Percentiles rank a stretch among this genome's conserved stretches.
These are phyloP conservation scores for Arxiozyma telluris DNA, from an alignment of 1,139 yeast genomes.

Conservation along the genomic window DNA sequence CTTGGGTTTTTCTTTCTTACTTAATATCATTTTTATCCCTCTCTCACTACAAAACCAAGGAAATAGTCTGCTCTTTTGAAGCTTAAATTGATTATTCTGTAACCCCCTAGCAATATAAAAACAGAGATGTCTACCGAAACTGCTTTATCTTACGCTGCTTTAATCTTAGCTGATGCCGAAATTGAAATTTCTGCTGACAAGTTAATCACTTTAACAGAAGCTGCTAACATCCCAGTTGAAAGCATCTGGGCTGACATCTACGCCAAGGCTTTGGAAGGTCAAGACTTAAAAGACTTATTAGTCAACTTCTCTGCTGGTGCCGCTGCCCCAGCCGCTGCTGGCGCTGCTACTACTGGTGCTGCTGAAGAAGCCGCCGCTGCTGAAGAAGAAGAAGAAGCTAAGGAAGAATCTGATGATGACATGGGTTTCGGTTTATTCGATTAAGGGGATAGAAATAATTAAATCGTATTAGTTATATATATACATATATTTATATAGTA, in stretches of 20 bases:
- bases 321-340: slow-evolving; percentile 43
- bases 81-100: slow-evolving; percentile 52
- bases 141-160: slow-evolving; percentile 81
- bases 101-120: slow-evolving; percentile 12
- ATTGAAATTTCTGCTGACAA: slow-evolving; percentile 71
- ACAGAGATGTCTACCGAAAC: slow-evolving; percentile 64
- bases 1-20: neutral
- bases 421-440: slow-evolving; percentile 85
- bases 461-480: neutral
- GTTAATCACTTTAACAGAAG: slow-evolving; percentile 57
- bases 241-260: slow-evolving; percentile 72
- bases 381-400: slow-evolving; percentile 52
- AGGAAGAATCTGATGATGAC: slow-evolving; percentile 61
- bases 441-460: slow-evolving; percentile 31
- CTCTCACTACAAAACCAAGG: slow-evolving; percentile 23
- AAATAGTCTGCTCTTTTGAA: slow-evolving; percentile 55
- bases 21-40: neutral
- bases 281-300: slow-evolving; percentile 67
- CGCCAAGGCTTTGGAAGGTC: slow-evolving; percentile 73
- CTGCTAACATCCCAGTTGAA: slow-evolving; percentile 65
- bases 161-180: slow-evolving; percentile 79
- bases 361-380: slow-evolving; percentile 51
- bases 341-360: slow-evolving; percentile 47
- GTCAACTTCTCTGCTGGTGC: slow-evolving; percentile 72
- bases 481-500: neutral